Evolutionary conservation across 2,329 filamentous ascomycete genomes (phyloP), one percentile per base, ranked within the genome.

Genomic region (Fusarium veterinarium): DNA sequence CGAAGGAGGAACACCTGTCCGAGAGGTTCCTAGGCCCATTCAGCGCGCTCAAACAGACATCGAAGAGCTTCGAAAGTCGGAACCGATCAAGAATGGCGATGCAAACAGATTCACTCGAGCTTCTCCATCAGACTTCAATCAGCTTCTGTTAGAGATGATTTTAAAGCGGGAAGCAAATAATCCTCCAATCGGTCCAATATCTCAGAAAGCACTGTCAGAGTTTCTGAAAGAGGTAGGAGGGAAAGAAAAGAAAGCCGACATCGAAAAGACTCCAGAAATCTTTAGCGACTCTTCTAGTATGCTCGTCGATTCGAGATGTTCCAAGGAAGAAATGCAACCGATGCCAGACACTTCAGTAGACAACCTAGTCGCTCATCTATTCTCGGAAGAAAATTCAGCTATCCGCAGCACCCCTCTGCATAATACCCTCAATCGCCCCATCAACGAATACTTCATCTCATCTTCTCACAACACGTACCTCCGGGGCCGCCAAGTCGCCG

Each of bases 381-480:
- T 73, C 4, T 59, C 52, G 0, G 11, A 48, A 7, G 14, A 59
- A 8, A 73, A 59, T 4, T 23, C n/a, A 14, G 60, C 51, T 10
- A 17, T 67, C 1, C n/a, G 23, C 12, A 19, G 4, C 8, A 6
- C 6, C 3, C 19, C 23, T 2, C 3, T 1, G 0, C 3, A 16
- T 0, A 42, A 48, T 6, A 10, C 59, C 6, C 38, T 73, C 7
- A 19, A 70, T 4, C 42, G 4, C 7, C 70, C 70, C 0, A 48
- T 73, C 8, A 73, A 73, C 11, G 44, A 72, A 19, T 73, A 72
- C 10, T 73, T 71, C 3, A 73, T 70, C 8, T 70, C 65, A 1
- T 67, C 60, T 14, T 72, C 70, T 3, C 70, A 73, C 10, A 72
- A 73, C 23, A 73, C 69, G 14, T 73, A 73, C 10, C 56, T 72